phyloP scores from a whole-genome alignment of 164 flowering plant species.

The Aristolochia contorta region DNA sequence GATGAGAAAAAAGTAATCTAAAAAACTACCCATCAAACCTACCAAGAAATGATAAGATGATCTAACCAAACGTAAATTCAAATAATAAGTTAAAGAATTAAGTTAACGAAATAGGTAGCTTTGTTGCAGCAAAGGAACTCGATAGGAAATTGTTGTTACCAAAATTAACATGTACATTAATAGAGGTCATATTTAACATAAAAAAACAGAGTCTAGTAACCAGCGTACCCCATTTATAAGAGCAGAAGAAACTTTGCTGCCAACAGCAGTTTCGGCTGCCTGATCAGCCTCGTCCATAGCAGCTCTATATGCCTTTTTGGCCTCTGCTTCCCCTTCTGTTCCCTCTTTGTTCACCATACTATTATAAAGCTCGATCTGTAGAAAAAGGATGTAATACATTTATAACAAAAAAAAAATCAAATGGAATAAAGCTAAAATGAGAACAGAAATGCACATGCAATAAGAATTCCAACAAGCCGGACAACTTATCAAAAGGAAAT shows the following conservation, averaged over 20 bases:
- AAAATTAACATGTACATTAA: too few species aligned
- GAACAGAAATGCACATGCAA: background rate
- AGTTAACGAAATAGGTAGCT: too few species aligned
- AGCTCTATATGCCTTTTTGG: conserved; percentile 80
- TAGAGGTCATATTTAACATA: too few species aligned
- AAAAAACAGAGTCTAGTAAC: too few species aligned
- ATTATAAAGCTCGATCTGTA: conserved; percentile 81
- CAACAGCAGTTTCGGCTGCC: conserved; percentile 38
- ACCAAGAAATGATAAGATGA: conserved; percentile 78
- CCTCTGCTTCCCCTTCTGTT: conserved; percentile 58
- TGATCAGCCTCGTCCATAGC: conserved; percentile 61
- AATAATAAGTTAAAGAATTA: too few species aligned
- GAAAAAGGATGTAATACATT: background rate
- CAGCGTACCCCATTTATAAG: conserved; percentile 60
- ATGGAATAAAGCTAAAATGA: too few species aligned
- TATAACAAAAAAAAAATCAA: background rate
- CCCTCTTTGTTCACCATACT: conserved; percentile 80
- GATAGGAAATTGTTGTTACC: too few species aligned
- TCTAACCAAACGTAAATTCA: conserved; percentile 25
- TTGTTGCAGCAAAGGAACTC: too few species aligned
- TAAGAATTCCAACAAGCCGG: background rate
- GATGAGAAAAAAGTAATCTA: too few species aligned
- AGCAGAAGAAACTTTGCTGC: conserved; percentile 65
- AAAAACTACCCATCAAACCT: conserved; percentile 25
- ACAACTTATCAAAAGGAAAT: background rate